These are phyloP conservation scores for Clonostachys rhizophaga DNA, from an alignment of 2,329 filamentous ascomycete species.

Conservation along the genomic window DNA sequence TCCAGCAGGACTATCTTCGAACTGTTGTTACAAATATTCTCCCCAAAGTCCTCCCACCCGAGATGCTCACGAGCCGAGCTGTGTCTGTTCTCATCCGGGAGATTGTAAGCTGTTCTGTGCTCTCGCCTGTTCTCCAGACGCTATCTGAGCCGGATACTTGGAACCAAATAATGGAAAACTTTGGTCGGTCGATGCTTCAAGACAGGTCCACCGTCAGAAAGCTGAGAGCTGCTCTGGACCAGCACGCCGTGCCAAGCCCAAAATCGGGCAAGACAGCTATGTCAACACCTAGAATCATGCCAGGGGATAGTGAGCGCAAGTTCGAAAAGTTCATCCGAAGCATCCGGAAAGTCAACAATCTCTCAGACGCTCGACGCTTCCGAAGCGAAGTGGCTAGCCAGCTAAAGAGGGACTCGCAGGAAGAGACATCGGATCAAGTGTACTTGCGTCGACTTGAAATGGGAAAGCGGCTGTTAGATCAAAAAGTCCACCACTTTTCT, in stretches of 20 bases:
- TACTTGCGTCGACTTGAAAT: conserved; percentile 90
- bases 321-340: conserved; percentile 93
- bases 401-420: conserved; percentile 74
- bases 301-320: conserved; percentile 81
- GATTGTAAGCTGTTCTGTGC: conserved; percentile 86
- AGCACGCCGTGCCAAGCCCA: conserved; percentile 82
- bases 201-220: conserved; percentile 93
- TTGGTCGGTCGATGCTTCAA: conserved; percentile 80
- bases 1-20: conserved; percentile 86
- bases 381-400: conserved; percentile 91
- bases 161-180: conserved; percentile 94
- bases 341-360: conserved; percentile 81
- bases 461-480: conserved; percentile 83
- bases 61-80: conserved; percentile 71
- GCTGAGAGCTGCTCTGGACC: conserved; percentile 84
- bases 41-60: conserved; percentile 68
- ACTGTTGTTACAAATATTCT: conserved; percentile 68
- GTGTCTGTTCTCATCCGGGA: conserved; percentile 81
- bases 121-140: conserved; percentile 75
- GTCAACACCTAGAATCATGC: conserved; percentile 72
- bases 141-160: conserved; percentile 92
- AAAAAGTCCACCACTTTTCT: conserved; percentile 79
- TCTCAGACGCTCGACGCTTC: conserved; percentile 90
- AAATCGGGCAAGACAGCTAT: conserved; percentile 54
- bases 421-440: conserved; percentile 76